A percentile compares a stretch with the other conserved stretches of the same genome.
Conservation (phyloP, 495 filamentous ascomycete species). For the Clohesyomyces aquaticus region DNA sequence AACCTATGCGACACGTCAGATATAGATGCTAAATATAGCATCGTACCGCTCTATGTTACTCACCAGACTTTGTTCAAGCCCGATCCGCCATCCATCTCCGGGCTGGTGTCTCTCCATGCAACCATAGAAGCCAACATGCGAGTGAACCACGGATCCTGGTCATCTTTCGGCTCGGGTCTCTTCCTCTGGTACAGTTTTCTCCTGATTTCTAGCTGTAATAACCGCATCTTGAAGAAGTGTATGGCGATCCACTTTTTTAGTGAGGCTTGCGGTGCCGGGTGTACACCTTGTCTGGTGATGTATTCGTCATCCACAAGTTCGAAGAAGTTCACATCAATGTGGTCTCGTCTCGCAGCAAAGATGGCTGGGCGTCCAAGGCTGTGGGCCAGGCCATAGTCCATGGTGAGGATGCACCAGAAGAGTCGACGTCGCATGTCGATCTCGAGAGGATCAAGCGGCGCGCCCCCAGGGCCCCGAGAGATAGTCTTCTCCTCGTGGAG, state of each 20-base stretch:
- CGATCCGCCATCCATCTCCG: slow-evolving; percentile 64
- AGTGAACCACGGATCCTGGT: slow-evolving; percentile 81
- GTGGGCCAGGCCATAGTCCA: slow-evolving; percentile 87
- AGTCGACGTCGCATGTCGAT: slow-evolving; percentile 86
- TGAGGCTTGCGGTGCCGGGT: slow-evolving; percentile 64
- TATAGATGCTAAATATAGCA: neutral
- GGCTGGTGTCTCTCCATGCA: slow-evolving; percentile 68
- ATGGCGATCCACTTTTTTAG: slow-evolving; percentile 83
- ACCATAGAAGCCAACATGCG: slow-evolving; percentile 77
- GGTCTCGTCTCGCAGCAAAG: slow-evolving; percentile 75
- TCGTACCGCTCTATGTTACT: too few relatives aligned
- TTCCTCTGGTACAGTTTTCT: slow-evolving; percentile 81
- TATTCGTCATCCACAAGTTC: slow-evolving; percentile 74
- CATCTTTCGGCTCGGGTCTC: slow-evolving; percentile 68
- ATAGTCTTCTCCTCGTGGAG: slow-evolving; percentile 86
- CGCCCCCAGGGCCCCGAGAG: slow-evolving; percentile 42
- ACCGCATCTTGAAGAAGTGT: slow-evolving; percentile 90
- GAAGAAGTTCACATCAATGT: slow-evolving; percentile 82
- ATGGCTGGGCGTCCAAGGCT: slow-evolving; percentile 81
- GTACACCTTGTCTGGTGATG: slow-evolving; percentile 78
- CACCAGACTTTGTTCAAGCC: slow-evolving; percentile 69
- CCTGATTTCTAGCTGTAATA: slow-evolving; percentile 84
- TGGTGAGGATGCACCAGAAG: slow-evolving; percentile 80
- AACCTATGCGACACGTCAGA: slow-evolving; percentile 60
- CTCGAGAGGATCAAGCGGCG: slow-evolving; percentile 62